Base-by-base conservation (phyloP, 140 eudicot genomes). In the Ambrosia hybrid region DNA sequence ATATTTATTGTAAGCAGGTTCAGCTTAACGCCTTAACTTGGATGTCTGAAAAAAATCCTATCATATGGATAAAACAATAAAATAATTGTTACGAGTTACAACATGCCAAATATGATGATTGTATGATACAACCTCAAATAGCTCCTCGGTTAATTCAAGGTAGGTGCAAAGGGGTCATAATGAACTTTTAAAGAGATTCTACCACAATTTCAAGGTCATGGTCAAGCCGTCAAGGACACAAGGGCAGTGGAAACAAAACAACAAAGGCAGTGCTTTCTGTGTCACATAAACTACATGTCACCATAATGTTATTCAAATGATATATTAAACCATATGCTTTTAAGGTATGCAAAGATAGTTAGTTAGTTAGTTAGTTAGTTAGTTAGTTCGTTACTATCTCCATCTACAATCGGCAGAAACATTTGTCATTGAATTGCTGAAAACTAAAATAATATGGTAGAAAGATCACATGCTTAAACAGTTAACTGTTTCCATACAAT, bases 1-100 rank as follows among this genome's bases (percentile, higher is more conserved):
- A 55, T 26, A 26, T 55, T 41, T 39, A 74, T 53, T 53, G 16
- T 43, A 65, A 17, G 72, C 48, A 15, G 34, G 6, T 74, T 74
- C 57, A 30, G 2, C 34, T 30, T 30, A 0, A 17, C 57, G 12
- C 16, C 52, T 52, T 73, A 51, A 52, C 10, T 33, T 21, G 14
- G 21, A 43, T 64, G 65, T 26, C 57, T 58, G 41, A 14, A 58
- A 8, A 71, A 63, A 63, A 73, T 6, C 51, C 57, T 65, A 6
- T 30, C 38, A 30, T 33, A 41, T 45, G 71, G n/a, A 41, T 65
- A 55, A 57, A 21, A 68, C 39, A 66, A 41, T 41, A 55, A 43
- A 26, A 4, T 75, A 51, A 55, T 3, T 75, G 67, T 30, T 57
- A 67, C 51, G 66, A 8, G 9, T 8, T 43, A 30, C 34, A 30